Conservation (phyloP, 495 filamentous ascomycete species). For the Xylaria sp. region DNA sequence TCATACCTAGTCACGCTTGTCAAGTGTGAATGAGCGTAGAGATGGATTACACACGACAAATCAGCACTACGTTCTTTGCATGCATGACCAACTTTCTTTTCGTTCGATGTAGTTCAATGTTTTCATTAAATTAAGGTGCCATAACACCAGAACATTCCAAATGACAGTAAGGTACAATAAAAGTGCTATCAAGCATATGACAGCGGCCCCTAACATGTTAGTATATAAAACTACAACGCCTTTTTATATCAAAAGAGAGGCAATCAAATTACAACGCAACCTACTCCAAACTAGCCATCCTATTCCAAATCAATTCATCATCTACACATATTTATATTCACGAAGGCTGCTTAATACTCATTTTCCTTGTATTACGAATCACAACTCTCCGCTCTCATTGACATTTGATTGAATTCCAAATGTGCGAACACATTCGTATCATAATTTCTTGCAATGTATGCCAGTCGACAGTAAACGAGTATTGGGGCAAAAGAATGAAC, state of each 20-base stretch:
- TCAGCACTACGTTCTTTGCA: neutral
- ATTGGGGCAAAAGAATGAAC: neutral
- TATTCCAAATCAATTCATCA: neutral
- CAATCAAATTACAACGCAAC: neutral
- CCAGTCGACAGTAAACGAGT: neutral
- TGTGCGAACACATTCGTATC: neutral
- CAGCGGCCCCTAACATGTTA: neutral
- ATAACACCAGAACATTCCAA: neutral
- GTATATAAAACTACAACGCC: neutral
- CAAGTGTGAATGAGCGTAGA: neutral
- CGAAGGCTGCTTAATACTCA: neutral
- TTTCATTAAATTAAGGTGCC: neutral
- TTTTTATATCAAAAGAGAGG: neutral
- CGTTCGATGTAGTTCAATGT: neutral
- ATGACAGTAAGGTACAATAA: neutral
- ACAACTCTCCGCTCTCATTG: neutral
- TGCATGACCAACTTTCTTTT: neutral
- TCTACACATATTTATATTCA: neutral
- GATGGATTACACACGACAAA: neutral
- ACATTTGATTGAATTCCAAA: neutral
- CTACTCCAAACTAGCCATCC: neutral
- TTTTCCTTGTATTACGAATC: neutral
- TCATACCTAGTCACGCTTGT: neutral
- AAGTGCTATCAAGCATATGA: neutral
- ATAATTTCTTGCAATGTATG: neutral